These are phyloP conservation scores for Geosmithia flava DNA, from an alignment of 2,329 filamentous ascomycete genomes.

Conservation along the genomic window DNA sequence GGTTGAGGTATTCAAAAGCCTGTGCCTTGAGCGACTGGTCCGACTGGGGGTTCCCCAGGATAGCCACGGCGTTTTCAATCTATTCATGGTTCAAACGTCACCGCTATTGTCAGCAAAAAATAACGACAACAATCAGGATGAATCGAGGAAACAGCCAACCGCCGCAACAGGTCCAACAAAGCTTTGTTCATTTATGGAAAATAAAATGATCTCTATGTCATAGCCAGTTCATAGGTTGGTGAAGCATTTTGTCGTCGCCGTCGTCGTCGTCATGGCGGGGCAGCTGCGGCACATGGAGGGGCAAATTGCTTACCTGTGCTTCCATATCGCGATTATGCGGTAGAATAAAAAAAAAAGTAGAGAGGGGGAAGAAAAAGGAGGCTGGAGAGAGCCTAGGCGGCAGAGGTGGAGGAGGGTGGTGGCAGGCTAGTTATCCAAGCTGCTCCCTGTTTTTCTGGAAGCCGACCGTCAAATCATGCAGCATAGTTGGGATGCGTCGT, in stretches of 20 bases:
- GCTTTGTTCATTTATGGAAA: too few species aligned
- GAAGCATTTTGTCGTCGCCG: neutral
- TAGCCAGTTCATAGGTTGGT: neutral
- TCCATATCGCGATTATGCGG: slow-evolving; percentile 1
- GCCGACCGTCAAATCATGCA: slow-evolving; percentile 2
- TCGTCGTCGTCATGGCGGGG: neutral
- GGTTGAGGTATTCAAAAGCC: slow-evolving; percentile 69
- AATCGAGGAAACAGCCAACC: neutral
- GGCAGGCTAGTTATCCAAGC: neutral
- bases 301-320: slow-evolving; percentile 2
- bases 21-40: slow-evolving; percentile 66
- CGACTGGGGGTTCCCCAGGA: slow-evolving; percentile 74
- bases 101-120: neutral
- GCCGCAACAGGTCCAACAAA: neutral
- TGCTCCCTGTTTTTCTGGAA: slow-evolving; percentile 4
- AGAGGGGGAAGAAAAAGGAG: neutral
- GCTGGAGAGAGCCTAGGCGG: neutral
- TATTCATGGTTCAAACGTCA: slow-evolving; percentile 19
- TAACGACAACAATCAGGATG: slow-evolving; percentile 2
- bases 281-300: neutral
- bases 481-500: slow-evolving; percentile 1
- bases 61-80: slow-evolving; percentile 92
- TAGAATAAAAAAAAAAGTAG: neutral
- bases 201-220: neutral
- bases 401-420: neutral